Conservation (phyloP, 2,329 filamentous ascomycete species). For the Exophiala phaeomuriformis region DNA sequence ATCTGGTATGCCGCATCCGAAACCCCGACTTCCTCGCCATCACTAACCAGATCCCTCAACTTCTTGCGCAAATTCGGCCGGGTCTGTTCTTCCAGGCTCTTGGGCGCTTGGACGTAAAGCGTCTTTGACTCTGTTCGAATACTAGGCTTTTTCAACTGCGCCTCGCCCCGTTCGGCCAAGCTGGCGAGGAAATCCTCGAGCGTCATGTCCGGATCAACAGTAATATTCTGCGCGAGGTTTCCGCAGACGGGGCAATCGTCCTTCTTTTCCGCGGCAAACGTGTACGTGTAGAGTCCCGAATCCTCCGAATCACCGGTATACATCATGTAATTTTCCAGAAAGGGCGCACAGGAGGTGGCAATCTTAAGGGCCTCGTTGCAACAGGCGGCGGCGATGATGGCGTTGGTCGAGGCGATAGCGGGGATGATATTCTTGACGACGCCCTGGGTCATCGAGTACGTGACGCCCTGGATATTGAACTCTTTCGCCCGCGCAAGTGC, state of each 20-base stretch:
- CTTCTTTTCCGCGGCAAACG: constrained; percentile 90
- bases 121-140: constrained; percentile 74
- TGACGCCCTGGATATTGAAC: constrained; percentile 86
- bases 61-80: constrained; percentile 73
- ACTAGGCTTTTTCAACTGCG: constrained; percentile 89
- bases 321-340: constrained; percentile 96
- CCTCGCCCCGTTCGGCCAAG: constrained; percentile 73
- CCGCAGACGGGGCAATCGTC: constrained; percentile 92
- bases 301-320: constrained; percentile 96
- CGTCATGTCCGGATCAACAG: constrained; percentile 62
- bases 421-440: constrained; percentile 99
- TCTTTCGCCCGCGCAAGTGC: constrained; percentile 73
- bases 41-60: constrained; percentile 64
- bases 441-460: constrained; percentile 90
- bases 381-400: constrained; percentile 88
- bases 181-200: constrained; percentile 79
- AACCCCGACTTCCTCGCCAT: constrained; percentile 84
- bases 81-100: constrained; percentile 75
- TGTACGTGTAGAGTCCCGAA: constrained; percentile 92
- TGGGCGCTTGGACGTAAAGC: constrained; percentile 81
- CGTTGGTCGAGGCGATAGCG: constrained; percentile 94
- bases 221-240: constrained; percentile 66
- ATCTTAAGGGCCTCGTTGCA: constrained; percentile 98
- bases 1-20: constrained; percentile 84
- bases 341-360: constrained; percentile 71